Evolutionary conservation across 2,329 filamentous ascomycete genomes (phyloP), one percentile per base, ranked within the genome.

Genomic region (Xylaria sp.): DNA sequence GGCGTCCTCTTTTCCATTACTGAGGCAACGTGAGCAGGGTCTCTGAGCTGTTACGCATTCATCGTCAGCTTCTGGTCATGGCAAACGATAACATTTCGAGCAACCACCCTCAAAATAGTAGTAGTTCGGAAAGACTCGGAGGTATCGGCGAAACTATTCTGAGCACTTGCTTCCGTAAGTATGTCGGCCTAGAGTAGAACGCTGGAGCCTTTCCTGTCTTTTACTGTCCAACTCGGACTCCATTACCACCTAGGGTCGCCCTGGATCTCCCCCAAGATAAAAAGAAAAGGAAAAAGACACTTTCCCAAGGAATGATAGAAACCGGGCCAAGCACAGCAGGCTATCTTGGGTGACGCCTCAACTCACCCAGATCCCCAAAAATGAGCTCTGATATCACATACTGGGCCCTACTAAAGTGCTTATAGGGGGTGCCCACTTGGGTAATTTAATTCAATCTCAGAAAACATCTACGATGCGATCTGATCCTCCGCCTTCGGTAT

Each of bases 1-100:
- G 7, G 90, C 86, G 66, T 94, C 92, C 83, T 95, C 85, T 75
- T 95, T 96, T 68, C 92, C 91, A 76, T 93, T 93, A 74, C 89
- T 89, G 39, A 92, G 82, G 77, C 93, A 96, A 77, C 93, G 87
- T 32, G 90, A 90, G 77, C 93, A 96, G 32, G 93, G 93, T 65
- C 93, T 86, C 79, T 93, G 90, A 59, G 92, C 89, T 91, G 76
- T 76, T 71, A 60, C 48, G 55, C 66, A 32, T 67, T 61, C 51
- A 68, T 51, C 51, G 79, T 85, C 75, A 83, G 81, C 76, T 65
- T 68, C 60, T 55, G 61, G 14, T 32, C 39, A 36, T 51, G 50
- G 53, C 47, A 50, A 48, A 55, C 61, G 21, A 47, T 47, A 24
- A 48, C 32, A 57, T 6, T 32, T 24, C 36, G 27, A 32, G 39